Conservation (phyloP, 441 rosid genomes). For the Syzygium syzygioides region DNA sequence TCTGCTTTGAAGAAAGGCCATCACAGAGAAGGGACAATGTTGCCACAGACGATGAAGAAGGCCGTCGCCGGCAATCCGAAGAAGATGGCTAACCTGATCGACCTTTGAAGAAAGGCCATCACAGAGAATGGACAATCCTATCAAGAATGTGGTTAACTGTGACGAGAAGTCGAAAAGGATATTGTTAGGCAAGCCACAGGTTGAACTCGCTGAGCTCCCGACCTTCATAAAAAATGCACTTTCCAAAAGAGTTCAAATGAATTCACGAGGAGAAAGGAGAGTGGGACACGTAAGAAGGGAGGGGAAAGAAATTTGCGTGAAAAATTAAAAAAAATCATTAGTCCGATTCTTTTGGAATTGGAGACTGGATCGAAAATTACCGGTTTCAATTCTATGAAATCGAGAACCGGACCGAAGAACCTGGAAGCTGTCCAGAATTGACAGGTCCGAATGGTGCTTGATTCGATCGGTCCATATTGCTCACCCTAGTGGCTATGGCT, state of each 20-base stretch:
- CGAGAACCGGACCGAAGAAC: rapidly evolving
- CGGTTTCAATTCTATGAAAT: too few species aligned
- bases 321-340: too few species aligned
- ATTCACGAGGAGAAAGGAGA: neutral
- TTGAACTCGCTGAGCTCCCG: conserved; percentile 83
- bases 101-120: conserved; percentile 44
- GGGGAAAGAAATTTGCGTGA: too few species aligned
- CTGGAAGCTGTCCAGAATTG: too few species aligned
- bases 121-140: conserved; percentile 20
- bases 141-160: conserved; percentile 73
- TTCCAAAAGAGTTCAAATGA: conserved; percentile 65
- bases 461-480: too few species aligned
- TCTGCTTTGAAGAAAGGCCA: neutral
- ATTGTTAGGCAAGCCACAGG: conserved; percentile 61
- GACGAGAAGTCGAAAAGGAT: conserved; percentile 68
- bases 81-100: conserved; percentile 72
- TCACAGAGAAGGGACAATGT: conserved; percentile 28
- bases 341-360: too few species aligned
- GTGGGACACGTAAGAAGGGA: too few species aligned
- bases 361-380: too few species aligned
- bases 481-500: neutral
- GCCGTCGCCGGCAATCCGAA: conserved; percentile 59
- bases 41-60: conserved; percentile 64
- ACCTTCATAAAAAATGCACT: conserved; percentile 69
- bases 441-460: too few species aligned